These are phyloP conservation scores for Paramyrothecium sp. DNA, from an alignment of 2,329 filamentous ascomycete genomes.

Conservation along the genomic window DNA sequence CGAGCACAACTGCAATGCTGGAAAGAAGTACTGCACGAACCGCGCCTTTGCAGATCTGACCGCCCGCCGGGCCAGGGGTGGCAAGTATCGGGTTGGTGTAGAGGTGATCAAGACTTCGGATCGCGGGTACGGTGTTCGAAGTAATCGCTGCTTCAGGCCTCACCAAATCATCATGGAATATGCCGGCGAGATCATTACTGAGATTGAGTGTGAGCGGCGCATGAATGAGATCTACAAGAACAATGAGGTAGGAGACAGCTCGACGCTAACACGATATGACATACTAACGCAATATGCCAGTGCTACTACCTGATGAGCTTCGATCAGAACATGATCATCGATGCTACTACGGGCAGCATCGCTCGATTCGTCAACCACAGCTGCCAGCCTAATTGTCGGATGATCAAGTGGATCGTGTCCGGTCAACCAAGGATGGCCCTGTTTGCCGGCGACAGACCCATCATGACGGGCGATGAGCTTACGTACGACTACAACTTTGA, in stretches of 20 bases:
- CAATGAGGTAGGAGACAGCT: conserved; percentile 67
- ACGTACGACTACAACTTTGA: conserved; percentile 88
- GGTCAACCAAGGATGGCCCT: conserved; percentile 95
- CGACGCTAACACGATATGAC: neutral
- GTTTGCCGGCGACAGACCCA: conserved; percentile 85
- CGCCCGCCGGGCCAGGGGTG: conserved; percentile 71
- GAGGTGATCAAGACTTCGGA: conserved; percentile 91
- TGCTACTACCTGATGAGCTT: conserved; percentile 99
- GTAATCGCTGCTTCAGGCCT: conserved; percentile 81
- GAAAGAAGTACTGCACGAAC: conserved; percentile 74
- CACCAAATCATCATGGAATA: conserved; percentile 99
- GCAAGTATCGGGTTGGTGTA: conserved; percentile 88
- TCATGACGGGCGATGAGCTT: conserved; percentile 92
- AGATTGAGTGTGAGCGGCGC: conserved; percentile 86
- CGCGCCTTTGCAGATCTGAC: conserved; percentile 82
- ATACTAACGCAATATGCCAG: conserved; percentile 48
- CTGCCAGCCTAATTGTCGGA: conserved; percentile 92
- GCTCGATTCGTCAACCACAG: conserved; percentile 98
- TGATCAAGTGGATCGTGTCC: conserved; percentile 97
- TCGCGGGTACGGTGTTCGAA: conserved; percentile 87
- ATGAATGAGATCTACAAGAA: conserved; percentile 95
- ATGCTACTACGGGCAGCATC: conserved; percentile 93
- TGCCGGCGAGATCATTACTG: conserved; percentile 94
- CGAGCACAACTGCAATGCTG: conserved; percentile 80
- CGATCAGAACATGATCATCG: conserved; percentile 97